Evolutionary conservation across 768 basidiomycete genomes (phyloP), one percentile per base, ranked within the genome.

Genomic region (Boletellus emodensis): DNA sequence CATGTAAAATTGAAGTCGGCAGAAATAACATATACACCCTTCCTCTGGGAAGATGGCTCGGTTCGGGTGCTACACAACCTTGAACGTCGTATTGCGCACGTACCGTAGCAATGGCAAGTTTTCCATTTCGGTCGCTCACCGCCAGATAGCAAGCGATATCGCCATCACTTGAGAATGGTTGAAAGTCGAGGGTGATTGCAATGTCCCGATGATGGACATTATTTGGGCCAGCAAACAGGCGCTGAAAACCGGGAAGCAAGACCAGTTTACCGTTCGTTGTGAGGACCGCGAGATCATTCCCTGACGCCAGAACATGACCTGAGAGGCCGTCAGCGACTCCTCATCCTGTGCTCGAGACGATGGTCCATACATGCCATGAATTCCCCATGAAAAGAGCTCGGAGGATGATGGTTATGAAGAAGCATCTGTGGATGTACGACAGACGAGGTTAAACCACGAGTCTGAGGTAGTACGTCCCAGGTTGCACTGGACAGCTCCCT

Each of bases 101-200:
- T 43, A 81, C 82, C 15, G 77, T 81, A 28, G 74, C 79, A 17
- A 77, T 69, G 4, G 70, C 75, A 1, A 81, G 65, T 48, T 75
- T 63, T 14, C 66, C 70, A 38, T 74, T 61, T 40, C 33, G 46
- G n/a, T 51, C 47, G 20, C 77, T 76, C 32, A 75, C 75, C 8
- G 80, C 75, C 3, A 82, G 68, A 61, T 83, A 82, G 36, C 68
- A 61, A 0, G 79, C 75, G 10, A 67, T 55, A 6, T 64, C 61
- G 11, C 3, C 18, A 4, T 49, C 47, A 12, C 30, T 44, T 20
- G 46, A 40, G 20, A 24, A 36, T n/a, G 60, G 53, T 24, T 52
- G 59, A 30, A 68, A 68, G 36, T 68, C 56, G 35, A 68, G 49
- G 32, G 48, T 49, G 28, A 57, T 46, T n/a, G 58, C 57, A 8